Base-by-base conservation (phyloP, 306 rosid genomes). In the Cucumis melo region DNA sequence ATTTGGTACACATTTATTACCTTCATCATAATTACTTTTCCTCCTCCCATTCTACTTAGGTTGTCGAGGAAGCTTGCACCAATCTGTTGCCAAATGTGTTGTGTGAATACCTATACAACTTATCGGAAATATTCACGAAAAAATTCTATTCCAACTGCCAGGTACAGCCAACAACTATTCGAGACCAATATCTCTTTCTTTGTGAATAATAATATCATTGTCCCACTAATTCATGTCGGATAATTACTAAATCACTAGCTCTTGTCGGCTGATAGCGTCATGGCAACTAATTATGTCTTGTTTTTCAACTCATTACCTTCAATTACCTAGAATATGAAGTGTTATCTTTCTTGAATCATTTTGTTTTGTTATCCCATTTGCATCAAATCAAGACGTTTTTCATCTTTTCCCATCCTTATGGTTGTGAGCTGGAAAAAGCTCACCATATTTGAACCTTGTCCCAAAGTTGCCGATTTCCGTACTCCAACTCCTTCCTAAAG, bases 31-130 rank as follows among this genome's bases (percentile, higher is more conserved):
- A 55, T 23, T 23, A n/a, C 50, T 56, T 75, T 60, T 77, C 27
- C 48, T 20, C 58, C 81, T 27, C 77, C 73, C 54, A 15, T 54
- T 74, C 39, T 42, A 20, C 83, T 82, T 84, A 95, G 98, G 89
- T 91, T 64, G 93, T 90, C 82, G 99, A 95, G 88, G 96, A 95
- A 82, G 89, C 98, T 16, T 89, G 96, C 85, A 79, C 88, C 78
- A 90, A 92, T 82, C 87, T 95, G 36, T 84, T 95, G 81, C 97
- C 98, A 0, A 92, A 85, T 73, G 87, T 91, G 71, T 41, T 92
- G 82, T 95, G 99, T 77, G 97, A 95, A 85, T 95, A 90, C 86
- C 91, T 95, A 8, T 90, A 95, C 78, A 88, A 87, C 77, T 83
- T 90, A 80, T 88, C 99, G 27, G 98, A 95, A 83, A 85, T 85